phyloP scores from a whole-genome alignment of 441 rosid species.

The Jatropha multifida region DNA sequence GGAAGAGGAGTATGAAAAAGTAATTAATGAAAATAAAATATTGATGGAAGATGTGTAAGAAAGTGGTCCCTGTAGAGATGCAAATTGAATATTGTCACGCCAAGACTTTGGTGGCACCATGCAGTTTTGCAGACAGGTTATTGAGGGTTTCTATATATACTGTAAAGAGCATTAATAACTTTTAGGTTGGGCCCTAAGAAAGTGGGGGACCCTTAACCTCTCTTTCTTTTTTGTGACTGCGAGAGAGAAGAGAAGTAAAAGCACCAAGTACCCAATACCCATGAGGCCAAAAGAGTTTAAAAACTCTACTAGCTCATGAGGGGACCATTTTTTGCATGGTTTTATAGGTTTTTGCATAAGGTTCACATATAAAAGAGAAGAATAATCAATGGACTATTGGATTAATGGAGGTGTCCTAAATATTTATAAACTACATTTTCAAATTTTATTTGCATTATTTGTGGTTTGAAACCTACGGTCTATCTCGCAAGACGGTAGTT shows the following conservation, averaged over 20 bases:
- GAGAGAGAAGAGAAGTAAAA: constrained; percentile 15
- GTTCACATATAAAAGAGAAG: constrained; percentile 17
- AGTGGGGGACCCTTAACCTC: constrained; percentile 40
- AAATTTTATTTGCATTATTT: too few relatives aligned
- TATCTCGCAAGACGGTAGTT: too few relatives aligned
- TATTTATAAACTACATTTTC: too few relatives aligned
- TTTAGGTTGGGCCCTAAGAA: constrained; percentile 41
- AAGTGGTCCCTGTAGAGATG: constrained; percentile 54
- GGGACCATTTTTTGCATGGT: constrained; percentile 43
- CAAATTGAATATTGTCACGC: constrained; percentile 70
- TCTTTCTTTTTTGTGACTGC: constrained; percentile 17
- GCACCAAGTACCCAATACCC: constrained; percentile 11
- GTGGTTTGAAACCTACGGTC: too few relatives aligned
- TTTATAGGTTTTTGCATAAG: constrained; percentile 27
- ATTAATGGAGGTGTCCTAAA: too few relatives aligned
- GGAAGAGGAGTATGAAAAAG: constrained; percentile 5
- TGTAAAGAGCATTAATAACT: constrained; percentile 45
- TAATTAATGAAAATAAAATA: constrained; percentile 17
- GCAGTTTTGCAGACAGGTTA: constrained; percentile 49
- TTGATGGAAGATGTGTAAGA: constrained; percentile 7
- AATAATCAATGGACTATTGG: too few relatives aligned
- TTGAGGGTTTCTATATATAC: constrained; percentile 45
- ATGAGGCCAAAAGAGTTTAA: constrained; percentile 21
- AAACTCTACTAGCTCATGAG: constrained; percentile 19
- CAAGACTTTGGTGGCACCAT: constrained; percentile 30